Evolutionary conservation across 169 alveolate genomes (phyloP).

Genomic region (Perkinsus marinus): DNA sequence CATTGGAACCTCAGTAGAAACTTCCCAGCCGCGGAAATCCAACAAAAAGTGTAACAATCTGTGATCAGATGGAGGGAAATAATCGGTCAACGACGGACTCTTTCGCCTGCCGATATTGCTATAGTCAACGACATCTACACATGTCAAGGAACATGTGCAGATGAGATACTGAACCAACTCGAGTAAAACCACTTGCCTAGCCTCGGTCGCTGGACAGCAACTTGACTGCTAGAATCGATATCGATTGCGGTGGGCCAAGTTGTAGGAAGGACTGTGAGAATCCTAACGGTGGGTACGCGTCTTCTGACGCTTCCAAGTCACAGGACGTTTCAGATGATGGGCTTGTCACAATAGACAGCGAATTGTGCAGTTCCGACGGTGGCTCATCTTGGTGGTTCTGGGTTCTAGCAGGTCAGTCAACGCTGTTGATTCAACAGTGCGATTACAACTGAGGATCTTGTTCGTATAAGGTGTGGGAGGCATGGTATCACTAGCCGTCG

Average conservation of each 20-base stretch:
- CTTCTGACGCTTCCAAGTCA: not conserved
- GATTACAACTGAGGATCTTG: not conserved
- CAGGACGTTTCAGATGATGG: not conserved
- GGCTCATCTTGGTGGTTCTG: not conserved
- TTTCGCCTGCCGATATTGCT: not conserved
- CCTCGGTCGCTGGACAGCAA: too few species aligned
- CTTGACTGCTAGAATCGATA: not conserved
- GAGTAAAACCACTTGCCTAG: not conserved
- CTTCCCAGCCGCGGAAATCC: not conserved
- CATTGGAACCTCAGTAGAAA: not conserved
- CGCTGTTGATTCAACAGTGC: not conserved
- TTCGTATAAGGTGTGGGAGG: not conserved
- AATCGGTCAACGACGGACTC: not conserved
- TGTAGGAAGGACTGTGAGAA: not conserved
- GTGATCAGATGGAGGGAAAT: not conserved
- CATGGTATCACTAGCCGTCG: not conserved
- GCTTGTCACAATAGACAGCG: not conserved
- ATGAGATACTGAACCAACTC: not conserved
- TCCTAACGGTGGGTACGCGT: not conserved
- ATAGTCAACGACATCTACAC: not conserved
- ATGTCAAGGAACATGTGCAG: not conserved
- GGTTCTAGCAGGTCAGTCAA: not conserved
- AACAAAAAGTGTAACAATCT: not conserved
- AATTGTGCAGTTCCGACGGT: not conserved
- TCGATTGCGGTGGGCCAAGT: not conserved